Evolutionary conservation across 2,329 filamentous ascomycete genomes (phyloP), one percentile per base, ranked within the genome.

Genomic region (Colletotrichum ledebouriae): DNA sequence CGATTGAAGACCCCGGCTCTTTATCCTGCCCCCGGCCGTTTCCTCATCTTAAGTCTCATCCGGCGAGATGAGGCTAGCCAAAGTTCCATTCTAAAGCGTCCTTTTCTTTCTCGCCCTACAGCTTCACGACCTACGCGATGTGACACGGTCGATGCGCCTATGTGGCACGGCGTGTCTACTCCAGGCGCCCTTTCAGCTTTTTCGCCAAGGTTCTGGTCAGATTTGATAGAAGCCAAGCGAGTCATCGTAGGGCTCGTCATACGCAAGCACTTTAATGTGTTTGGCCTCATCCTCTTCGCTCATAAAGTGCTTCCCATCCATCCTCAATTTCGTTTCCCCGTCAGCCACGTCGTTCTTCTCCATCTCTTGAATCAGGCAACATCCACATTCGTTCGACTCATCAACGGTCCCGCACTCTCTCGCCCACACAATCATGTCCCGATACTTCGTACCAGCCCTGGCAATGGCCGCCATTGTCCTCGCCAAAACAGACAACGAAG

Each of bases 401-500:
- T 3, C 17, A 12, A 42, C 39, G 29, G 11, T 50, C 11, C 4
- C 47, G 0, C 13, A 33, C 13, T 33, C 3, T 5, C 22, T 41
- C 0, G 15, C 15, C 25, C 39, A 50, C 4, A 11, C 3, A 37
- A 17, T 13, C 17, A 67, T 67, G 59, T 7, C 37, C 25, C 59
- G 64, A 37, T 63, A 39, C 59, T 13, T 67, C 37, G 53, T 75
- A 57, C 49, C 73, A 47, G 49, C 71, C 41, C 71, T 79, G 65
- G 75, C 75, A 33, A 70, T 75, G 2, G 73, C 76, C 33, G 80
- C 73, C 57, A 13, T 44, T 1, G 49, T 49, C 59, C 69, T 79
- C 13, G 84, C 82, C 55, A 81, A 74, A 69, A 85, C 84, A 25
- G 81, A 85, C 72, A 72, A 84, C 41, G 63, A 39, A 1, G 85